These are phyloP conservation scores for Whalleya microplaca DNA, from an alignment of 2,329 filamentous ascomycete genomes.

Conservation along the genomic window DNA sequence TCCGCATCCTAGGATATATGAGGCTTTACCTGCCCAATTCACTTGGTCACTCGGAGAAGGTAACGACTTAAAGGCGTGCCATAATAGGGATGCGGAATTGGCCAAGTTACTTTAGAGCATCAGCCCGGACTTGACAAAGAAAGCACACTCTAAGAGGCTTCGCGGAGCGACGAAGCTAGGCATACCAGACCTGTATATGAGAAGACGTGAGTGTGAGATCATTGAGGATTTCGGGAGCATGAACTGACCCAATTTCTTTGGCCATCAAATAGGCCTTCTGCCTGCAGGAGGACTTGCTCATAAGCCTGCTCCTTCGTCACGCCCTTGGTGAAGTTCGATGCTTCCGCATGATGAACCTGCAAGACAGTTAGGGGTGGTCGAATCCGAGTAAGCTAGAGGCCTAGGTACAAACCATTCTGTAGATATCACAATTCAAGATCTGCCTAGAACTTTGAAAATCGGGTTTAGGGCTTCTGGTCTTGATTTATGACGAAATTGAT, in stretches of 20 bases:
- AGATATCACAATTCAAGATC: neutral
- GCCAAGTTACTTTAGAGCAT: conserved; percentile 67
- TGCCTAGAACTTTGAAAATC: neutral
- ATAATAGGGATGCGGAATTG: conserved; percentile 75
- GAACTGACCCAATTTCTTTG: conserved; percentile 77
- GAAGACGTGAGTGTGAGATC: conserved; percentile 18
- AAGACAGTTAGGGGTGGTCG: neutral
- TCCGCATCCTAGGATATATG: conserved; percentile 1
- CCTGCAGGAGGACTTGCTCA: conserved; percentile 72
- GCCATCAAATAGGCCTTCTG: conserved; percentile 68
- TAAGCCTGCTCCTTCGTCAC: conserved; percentile 75
- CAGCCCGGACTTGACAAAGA: conserved; percentile 4
- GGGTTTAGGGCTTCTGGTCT: neutral
- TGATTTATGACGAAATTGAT: neutral
- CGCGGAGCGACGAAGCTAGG: conserved; percentile 1
- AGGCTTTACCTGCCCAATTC: conserved; percentile 71
- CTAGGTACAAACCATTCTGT: neutral
- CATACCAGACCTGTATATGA: conserved; percentile 45
- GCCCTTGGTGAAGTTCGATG: conserved; percentile 70
- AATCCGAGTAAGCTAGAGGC: neutral
- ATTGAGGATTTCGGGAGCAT: conserved; percentile 15
- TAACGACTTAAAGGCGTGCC: conserved; percentile 78
- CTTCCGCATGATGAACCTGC: conserved; percentile 80
- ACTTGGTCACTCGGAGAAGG: conserved; percentile 66
- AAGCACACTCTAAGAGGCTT: neutral